Percentiles rank a stretch among this genome's conserved stretches.
These are phyloP conservation scores for Amanita thiersii DNA, from an alignment of 768 basidiomycete genomes.

Conservation along the genomic window DNA sequence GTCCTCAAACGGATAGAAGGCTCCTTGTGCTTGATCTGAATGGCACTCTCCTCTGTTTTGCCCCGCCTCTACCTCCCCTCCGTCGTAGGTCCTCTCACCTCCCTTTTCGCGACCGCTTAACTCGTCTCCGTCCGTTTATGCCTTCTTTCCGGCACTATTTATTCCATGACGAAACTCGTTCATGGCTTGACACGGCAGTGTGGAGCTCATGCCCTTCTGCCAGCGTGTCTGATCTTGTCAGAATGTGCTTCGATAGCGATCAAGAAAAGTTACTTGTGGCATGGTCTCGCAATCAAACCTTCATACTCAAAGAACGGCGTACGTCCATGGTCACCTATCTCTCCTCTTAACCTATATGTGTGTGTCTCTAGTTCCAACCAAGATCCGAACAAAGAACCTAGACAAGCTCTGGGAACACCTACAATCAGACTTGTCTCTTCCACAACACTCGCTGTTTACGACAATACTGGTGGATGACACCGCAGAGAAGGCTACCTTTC, in stretches of 20 bases:
- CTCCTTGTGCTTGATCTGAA: slow-evolving; percentile 70
- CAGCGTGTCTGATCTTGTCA: slow-evolving; percentile 69
- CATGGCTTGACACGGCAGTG: slow-evolving; percentile 78
- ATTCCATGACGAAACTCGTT: slow-evolving; percentile 46
- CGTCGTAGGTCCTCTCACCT: slow-evolving; percentile 10
- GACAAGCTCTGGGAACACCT: slow-evolving; percentile 53
- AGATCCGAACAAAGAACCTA: slow-evolving; percentile 76
- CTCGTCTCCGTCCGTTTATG: slow-evolving; percentile 60
- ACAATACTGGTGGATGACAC: slow-evolving; percentile 50
- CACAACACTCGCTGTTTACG: slow-evolving; percentile 31
- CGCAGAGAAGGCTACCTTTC: slow-evolving; percentile 50
- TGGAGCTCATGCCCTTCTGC: slow-evolving; percentile 84
- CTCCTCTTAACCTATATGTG: no score
- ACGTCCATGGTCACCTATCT: no score
- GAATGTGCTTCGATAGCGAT: slow-evolving; percentile 41
- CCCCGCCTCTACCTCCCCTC: no score
- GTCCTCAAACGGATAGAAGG: slow-evolving; percentile 34
- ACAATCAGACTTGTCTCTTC: slow-evolving; percentile 9
- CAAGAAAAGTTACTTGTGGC: slow-evolving; percentile 42
- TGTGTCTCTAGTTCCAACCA: no score
- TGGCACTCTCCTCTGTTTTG: slow-evolving; percentile 60
- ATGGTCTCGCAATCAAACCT: no score
- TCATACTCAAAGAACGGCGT: no score
- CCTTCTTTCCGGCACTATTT: slow-evolving; percentile 52
- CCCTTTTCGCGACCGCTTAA: slow-evolving; percentile 24